Evolutionary conservation across 2,329 filamentous ascomycete genomes (phyloP).

Genomic region (Lecanicillium sp.): DNA sequence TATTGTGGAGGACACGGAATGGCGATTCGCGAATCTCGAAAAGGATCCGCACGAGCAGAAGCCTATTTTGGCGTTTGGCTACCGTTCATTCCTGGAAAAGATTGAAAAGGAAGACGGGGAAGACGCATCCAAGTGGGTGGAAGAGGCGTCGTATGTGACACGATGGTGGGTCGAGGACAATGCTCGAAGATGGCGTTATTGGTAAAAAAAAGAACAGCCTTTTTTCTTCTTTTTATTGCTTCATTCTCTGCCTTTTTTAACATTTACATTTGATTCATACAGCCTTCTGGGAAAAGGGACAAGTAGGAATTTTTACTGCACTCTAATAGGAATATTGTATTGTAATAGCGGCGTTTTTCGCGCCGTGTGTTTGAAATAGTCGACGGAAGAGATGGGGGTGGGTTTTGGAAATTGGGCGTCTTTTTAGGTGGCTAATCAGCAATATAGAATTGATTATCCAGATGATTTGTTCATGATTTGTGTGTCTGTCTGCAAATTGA

Average conservation of each 20-base stretch:
- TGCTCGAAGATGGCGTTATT: slow-evolving; percentile 13
- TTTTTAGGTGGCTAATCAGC: no score
- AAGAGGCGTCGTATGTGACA: slow-evolving; percentile 14
- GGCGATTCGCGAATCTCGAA: slow-evolving; percentile 21
- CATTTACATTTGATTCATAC: neutral
- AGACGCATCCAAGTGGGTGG: slow-evolving; percentile 21
- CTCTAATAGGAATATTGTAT: slow-evolving; percentile 1
- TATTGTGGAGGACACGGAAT: slow-evolving; percentile 21
- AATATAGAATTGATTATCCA: slow-evolving; percentile 5
- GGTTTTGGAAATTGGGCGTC: no score
- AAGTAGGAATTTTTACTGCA: neutral
- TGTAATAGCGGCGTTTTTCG: slow-evolving; percentile 1
- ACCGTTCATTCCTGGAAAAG: slow-evolving; percentile 10
- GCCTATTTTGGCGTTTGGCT: slow-evolving; percentile 18
- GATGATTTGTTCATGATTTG: neutral
- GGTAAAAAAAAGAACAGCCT: neutral
- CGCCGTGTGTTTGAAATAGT: neutral
- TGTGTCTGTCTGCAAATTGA: no score
- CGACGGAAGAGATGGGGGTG: no score
- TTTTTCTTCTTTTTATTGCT: neutral
- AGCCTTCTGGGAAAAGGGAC: neutral
- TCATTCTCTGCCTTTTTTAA: neutral
- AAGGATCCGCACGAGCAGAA: slow-evolving; percentile 21
- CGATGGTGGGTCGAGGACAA: slow-evolving; percentile 17
- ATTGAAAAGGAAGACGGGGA: slow-evolving; percentile 16